phyloP scores from a whole-genome alignment of 2,329 filamentous ascomycete species.

The Karstenula rhodostoma region DNA sequence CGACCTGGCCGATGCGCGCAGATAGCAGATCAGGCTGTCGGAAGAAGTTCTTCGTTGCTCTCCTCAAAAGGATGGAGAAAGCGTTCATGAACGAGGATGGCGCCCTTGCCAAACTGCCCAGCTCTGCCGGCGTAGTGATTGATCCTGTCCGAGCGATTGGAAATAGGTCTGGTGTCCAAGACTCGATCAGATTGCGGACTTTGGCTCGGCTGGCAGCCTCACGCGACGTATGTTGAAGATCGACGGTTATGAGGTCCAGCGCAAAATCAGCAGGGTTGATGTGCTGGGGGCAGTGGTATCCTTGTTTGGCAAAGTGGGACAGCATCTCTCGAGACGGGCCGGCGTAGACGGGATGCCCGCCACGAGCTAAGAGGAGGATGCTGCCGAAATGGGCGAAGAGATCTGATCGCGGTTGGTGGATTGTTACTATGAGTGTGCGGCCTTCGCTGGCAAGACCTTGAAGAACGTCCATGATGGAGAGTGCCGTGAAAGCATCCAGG shows the following conservation, averaged over 20 bases:
- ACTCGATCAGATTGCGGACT: constrained; percentile 67
- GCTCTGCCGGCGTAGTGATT: constrained; percentile 73
- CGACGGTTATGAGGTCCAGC: constrained; percentile 78
- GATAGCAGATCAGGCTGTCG: constrained; percentile 48
- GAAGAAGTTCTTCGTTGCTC: constrained; percentile 69
- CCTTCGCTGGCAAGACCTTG: constrained; percentile 75
- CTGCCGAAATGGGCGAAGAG: constrained; percentile 76
- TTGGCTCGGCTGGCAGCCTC: constrained; percentile 70
- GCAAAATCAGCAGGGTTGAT: constrained; percentile 83
- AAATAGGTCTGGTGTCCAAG: constrained; percentile 58
- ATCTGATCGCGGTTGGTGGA: constrained; percentile 79
- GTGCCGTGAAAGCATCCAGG: constrained; percentile 79
- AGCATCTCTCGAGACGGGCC: constrained; percentile 72
- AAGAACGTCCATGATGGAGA: constrained; percentile 78
- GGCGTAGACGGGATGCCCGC: constrained; percentile 73
- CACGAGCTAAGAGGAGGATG: constrained; percentile 73
- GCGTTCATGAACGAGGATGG: constrained; percentile 68
- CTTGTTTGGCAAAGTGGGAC: constrained; percentile 66
- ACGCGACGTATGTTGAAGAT: constrained; percentile 70
- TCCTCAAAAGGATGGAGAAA: constrained; percentile 72
- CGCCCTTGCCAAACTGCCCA: constrained; percentile 72
- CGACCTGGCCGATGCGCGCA: constrained; percentile 50
- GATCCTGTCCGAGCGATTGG: constrained; percentile 34
- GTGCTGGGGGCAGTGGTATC: constrained; percentile 71
- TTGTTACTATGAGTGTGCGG: constrained; percentile 77